These are phyloP conservation scores for Anaeramoeba flamelloides DNA, from an alignment of 78 protist genomes.

Conservation along the genomic window DNA sequence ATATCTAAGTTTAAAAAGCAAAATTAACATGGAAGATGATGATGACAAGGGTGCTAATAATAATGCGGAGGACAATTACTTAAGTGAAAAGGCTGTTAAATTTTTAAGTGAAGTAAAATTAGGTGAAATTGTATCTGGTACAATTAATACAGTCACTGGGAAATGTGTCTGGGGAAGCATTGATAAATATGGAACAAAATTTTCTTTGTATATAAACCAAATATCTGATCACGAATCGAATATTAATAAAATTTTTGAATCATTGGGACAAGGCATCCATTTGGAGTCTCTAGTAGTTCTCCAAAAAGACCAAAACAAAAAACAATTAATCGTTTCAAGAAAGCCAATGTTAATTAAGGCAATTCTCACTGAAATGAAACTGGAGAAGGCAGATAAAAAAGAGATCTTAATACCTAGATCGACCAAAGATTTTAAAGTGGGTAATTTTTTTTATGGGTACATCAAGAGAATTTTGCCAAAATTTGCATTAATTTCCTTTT, in stretches of 20 bases:
- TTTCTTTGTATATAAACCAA: no score
- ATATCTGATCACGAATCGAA: background rate
- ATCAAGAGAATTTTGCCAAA: background rate
- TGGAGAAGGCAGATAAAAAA: background rate
- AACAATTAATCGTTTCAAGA: background rate
- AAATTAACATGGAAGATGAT: background rate
- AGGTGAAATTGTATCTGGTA: background rate
- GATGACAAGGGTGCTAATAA: background rate
- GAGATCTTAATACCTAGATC: background rate
- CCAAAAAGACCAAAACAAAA: background rate
- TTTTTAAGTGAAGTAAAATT: background rate
- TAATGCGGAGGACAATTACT: background rate
- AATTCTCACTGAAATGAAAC: background rate
- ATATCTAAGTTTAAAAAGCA: background rate
- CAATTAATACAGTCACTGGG: background rate
- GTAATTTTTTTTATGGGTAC: background rate
- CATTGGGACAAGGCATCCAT: background rate
- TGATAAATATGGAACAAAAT: no score
- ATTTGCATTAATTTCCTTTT: background rate
- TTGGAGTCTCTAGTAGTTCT: background rate
- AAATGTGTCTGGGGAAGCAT: background rate
- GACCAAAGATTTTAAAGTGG: background rate
- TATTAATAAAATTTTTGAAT: background rate
- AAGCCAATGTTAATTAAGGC: background rate
- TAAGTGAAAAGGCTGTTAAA: background rate